phyloP scores from a whole-genome alignment of 371 early-diverging fungal genomes.

The Parasitella parasitica region DNA sequence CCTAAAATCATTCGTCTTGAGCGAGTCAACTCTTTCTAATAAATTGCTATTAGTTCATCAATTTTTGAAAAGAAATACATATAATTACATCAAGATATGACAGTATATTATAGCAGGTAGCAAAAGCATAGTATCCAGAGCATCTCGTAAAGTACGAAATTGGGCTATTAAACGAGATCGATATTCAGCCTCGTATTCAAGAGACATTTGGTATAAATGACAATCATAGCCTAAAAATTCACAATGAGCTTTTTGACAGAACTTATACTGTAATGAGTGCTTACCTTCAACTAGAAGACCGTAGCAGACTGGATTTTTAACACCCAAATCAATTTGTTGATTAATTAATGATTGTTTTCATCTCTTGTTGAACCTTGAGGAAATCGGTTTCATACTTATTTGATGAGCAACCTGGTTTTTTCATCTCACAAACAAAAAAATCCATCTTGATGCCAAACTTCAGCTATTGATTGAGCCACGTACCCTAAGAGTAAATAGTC shows the following conservation, averaged over 20 bases:
- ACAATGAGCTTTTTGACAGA: constrained; percentile 8
- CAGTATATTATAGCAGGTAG: constrained; percentile 6
- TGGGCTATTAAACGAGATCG: constrained; percentile 7
- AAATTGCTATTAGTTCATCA: constrained; percentile 5
- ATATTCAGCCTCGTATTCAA: constrained; percentile 7
- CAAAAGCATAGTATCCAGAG: background rate
- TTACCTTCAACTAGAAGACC: constrained; percentile 4
- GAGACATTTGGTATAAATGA: constrained; percentile 4
- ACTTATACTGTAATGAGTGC: constrained; percentile 4
- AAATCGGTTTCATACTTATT: constrained; percentile 2
- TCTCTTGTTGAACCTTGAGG: background rate
- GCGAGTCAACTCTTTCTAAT: constrained; percentile 10
- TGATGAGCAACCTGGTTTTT: background rate
- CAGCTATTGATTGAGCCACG: background rate
- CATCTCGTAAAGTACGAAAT: constrained; percentile 11
- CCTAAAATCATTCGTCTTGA: background rate
- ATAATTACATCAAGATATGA: constrained; percentile 10
- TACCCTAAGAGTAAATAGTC: too few relatives aligned
- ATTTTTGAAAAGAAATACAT: constrained; percentile 7
- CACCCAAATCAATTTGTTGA: constrained; percentile 3
- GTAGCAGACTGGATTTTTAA: background rate
- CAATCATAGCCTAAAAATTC: constrained; percentile 12
- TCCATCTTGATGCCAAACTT: background rate
- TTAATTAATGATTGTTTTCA: constrained; percentile 3
- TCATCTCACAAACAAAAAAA: constrained; percentile 1